Evolutionary conservation across 805 yeast genomes (phyloP).

Genomic region (Metschnikowia amazonensis): DNA sequence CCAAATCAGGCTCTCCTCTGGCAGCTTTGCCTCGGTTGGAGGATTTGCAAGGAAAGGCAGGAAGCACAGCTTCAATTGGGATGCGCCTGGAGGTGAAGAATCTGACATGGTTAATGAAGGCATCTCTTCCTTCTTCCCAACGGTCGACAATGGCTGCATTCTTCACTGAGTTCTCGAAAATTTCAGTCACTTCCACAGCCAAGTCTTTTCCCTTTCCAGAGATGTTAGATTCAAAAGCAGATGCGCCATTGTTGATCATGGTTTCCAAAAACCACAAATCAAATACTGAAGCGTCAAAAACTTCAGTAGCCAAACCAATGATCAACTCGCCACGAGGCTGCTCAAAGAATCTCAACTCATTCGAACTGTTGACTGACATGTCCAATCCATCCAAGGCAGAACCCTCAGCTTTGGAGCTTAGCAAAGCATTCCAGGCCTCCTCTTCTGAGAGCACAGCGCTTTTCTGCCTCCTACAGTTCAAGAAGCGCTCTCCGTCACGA

Average conservation of each 20-base stretch:
- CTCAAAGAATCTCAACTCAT: conserved; percentile 21
- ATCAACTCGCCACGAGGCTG: conserved; percentile 15
- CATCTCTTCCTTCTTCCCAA: conserved; percentile 43
- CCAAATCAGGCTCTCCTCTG: conserved; percentile 50
- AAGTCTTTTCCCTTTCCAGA: conserved; percentile 3
- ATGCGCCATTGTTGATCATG: conserved; percentile 20
- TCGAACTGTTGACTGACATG: conserved; percentile 5
- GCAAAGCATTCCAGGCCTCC: conserved; percentile 11
- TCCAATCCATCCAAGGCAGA: background rate
- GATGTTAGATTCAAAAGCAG: conserved; percentile 7
- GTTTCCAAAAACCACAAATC: conserved; percentile 34
- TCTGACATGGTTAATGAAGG: conserved; percentile 40
- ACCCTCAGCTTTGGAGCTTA: background rate
- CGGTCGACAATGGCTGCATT: conserved; percentile 45
- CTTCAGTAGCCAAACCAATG: conserved; percentile 31
- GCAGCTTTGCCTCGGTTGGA: conserved; percentile 53
- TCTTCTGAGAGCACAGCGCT: conserved; percentile 5
- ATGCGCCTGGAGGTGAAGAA: conserved; percentile 48
- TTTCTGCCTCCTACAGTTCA: conserved; percentile 15
- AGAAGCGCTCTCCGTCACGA: conserved; percentile 18
- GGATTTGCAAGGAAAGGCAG: conserved; percentile 64
- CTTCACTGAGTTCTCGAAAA: conserved; percentile 45
- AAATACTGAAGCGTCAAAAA: conserved; percentile 21
- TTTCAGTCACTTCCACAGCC: conserved; percentile 31
- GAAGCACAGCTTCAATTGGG: conserved; percentile 53